These are phyloP conservation scores for Nicotiana knightiana DNA, from an alignment of 257 asterid species.

Conservation along the genomic window DNA sequence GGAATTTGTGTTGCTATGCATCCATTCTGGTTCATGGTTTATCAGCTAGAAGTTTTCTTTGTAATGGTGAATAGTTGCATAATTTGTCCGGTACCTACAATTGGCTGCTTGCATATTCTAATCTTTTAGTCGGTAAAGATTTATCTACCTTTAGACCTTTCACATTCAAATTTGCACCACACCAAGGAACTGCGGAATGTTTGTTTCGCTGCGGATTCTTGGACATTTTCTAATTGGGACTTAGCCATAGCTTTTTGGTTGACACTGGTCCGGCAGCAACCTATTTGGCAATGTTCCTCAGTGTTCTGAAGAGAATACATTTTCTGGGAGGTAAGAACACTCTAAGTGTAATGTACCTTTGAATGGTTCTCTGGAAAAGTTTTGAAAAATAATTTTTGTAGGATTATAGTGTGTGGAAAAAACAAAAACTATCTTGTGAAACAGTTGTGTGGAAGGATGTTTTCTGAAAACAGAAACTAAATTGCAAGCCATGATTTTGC, in stretches of 20 bases:
- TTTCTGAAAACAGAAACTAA: background rate
- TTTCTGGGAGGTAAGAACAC: background rate
- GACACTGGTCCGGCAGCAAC: background rate
- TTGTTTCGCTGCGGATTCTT: background rate
- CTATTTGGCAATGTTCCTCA: background rate
- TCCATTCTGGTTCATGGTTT: background rate
- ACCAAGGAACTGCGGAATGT: background rate
- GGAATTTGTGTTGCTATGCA: background rate
- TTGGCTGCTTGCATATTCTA: background rate
- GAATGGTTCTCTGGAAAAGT: background rate
- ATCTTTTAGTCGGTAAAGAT: background rate
- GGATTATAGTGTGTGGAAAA: background rate
- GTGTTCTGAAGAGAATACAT: background rate
- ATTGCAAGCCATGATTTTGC: background rate
- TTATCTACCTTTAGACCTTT: background rate
- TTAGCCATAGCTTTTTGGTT: background rate
- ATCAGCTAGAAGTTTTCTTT: background rate
- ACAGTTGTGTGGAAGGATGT: background rate
- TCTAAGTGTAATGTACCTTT: background rate
- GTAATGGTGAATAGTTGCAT: background rate
- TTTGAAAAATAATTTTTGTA: background rate
- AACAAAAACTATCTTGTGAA: background rate
- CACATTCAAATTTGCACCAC: background rate
- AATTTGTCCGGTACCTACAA: background rate
- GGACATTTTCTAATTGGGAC: background rate